Evolutionary conservation across 2,329 filamentous ascomycete species (phyloP), one percentile per base, ranked within the genome.

Genomic region (Colletotrichum gloeosporioides): DNA sequence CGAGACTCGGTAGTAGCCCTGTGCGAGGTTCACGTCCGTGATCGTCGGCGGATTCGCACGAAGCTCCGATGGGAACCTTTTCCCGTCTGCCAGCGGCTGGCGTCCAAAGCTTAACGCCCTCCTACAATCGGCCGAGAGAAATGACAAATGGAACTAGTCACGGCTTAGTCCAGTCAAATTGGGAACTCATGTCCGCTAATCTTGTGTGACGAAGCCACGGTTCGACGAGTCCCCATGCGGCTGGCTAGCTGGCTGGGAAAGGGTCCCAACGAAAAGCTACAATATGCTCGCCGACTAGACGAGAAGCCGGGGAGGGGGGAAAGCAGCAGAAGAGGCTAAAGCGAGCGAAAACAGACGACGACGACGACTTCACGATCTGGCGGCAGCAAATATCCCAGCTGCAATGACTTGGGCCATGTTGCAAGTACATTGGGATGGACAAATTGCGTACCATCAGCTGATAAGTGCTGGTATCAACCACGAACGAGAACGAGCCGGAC

Each of bases 111-210:
- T 76, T 69, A 68, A 72, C 44, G 39, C 53, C 62, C 65, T 62
- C 36, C 34, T n/a, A 61, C 39, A 70, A 73, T 67, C 73, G 72
- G 75, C 70, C 75, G 73, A 72, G 68, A 63, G 31, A 72, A 36
- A 61, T 76, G 73, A 69, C 44, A 69, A 32, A 66, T 59, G 69
- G 32, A 27, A 34, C 63, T 53, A 57, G 15, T 65, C 34, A 44
- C 32, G 39, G 73, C 44, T 64, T 66, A 74, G 75, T 61, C 71
- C 66, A 39, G 49, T 68, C 68, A 34, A 66, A 69, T 59, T 39
- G 73, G 68, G 73, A 73, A 73, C n/a, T 77, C 59, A 69, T 69
- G 68, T 69, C 75, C 75, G 75, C 68, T 59, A 72, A 69, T 76
- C 68, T 77, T 72, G 71, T 77, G 66, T 59, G 62, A 71, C 71